Evolutionary conservation across 192 early-diverging fungal genomes (phyloP).

Genomic region (Hyaloraphidium curvatum): DNA sequence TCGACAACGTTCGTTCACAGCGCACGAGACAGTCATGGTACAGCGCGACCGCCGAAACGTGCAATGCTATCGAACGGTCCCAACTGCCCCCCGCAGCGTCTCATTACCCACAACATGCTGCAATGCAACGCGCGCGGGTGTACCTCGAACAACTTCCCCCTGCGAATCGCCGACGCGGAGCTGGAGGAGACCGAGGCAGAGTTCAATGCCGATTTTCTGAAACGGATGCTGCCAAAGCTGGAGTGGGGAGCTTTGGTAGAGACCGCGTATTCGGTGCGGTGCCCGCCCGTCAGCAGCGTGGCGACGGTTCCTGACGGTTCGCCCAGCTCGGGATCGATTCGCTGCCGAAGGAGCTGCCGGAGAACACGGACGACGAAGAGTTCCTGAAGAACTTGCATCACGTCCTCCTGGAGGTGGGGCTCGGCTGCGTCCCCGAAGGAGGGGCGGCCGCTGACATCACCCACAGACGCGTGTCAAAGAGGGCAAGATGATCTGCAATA

Average conservation of each 20-base stretch:
- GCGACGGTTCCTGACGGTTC: background rate
- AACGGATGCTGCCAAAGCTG: slow-evolving; percentile 58
- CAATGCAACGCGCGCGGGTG: slow-evolving; percentile 96
- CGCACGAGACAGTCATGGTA: too few species aligned
- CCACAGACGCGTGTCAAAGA: slow-evolving; percentile 56
- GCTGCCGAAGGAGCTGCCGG: slow-evolving; percentile 42
- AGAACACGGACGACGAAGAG: slow-evolving; percentile 35
- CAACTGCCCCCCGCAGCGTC: slow-evolving; percentile 18
- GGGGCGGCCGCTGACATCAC: background rate
- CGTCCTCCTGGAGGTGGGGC: slow-evolving; percentile 56
- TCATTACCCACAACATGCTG: slow-evolving; percentile 97
- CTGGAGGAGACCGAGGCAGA: slow-evolving; percentile 76
- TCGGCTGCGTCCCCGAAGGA: background rate
- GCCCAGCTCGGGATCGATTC: slow-evolving; percentile 42
- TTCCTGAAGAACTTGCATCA: slow-evolving; percentile 57
- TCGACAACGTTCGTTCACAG: too few species aligned
- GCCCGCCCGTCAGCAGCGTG: background rate
- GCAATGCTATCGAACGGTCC: too few species aligned
- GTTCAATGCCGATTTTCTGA: slow-evolving; percentile 63
- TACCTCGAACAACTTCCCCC: slow-evolving; percentile 78
- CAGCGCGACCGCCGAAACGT: too few species aligned
- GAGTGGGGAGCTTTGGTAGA: slow-evolving; percentile 41
- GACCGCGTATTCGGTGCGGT: slow-evolving; percentile 20
- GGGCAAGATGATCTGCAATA: slow-evolving; percentile 80
- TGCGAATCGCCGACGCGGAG: slow-evolving; percentile 60